Evolutionary conservation across 1,284 basidiomycete species (phyloP).

Genomic region (Ceratobasidium sp.): DNA sequence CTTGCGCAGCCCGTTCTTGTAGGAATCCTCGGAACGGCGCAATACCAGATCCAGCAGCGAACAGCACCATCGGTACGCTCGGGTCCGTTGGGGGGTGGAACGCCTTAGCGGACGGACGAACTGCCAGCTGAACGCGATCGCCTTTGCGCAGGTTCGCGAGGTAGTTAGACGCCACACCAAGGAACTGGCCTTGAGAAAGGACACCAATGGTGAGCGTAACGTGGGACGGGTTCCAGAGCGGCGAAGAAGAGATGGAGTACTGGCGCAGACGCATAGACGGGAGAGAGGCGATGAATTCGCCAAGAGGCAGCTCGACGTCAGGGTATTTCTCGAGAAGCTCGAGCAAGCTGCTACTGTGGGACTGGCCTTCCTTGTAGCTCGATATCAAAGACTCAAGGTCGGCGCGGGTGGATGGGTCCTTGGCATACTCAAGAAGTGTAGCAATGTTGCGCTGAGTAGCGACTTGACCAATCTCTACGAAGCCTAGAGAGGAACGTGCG

Average conservation of each 20-base stretch:
- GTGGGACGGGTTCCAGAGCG: conserved; percentile 59
- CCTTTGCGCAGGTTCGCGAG: conserved; percentile 59
- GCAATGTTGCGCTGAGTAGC: conserved; percentile 48
- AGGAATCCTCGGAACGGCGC: conserved; percentile 67
- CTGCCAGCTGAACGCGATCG: conserved; percentile 60
- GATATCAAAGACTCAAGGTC: conserved; percentile 52
- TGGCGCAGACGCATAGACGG: conserved; percentile 64
- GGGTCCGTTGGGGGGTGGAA: conserved; percentile 64
- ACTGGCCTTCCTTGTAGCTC: conserved; percentile 56
- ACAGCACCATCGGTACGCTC: conserved; percentile 60
- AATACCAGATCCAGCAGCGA: conserved; percentile 63
- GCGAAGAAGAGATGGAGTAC: conserved; percentile 66
- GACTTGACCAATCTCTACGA: conserved; percentile 51
- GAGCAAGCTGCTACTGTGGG: conserved; percentile 57
- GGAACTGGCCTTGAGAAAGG: conserved; percentile 55
- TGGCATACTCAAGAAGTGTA: conserved; percentile 42
- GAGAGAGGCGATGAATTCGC: conserved; percentile 58
- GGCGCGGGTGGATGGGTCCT: conserved; percentile 43
- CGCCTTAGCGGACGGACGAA: conserved; percentile 57
- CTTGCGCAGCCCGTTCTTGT: conserved; percentile 64
- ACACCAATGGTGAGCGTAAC: conserved; percentile 63
- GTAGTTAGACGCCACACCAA: conserved; percentile 64
- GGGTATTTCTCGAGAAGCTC: conserved; percentile 60
- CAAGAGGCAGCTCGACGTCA: conserved; percentile 58
- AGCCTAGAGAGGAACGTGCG: conserved; percentile 23